Evolutionary conservation across 495 filamentous ascomycete genomes (phyloP), one percentile per base, ranked within the genome.

Genomic region (Chaetomidium leptoderma): DNA sequence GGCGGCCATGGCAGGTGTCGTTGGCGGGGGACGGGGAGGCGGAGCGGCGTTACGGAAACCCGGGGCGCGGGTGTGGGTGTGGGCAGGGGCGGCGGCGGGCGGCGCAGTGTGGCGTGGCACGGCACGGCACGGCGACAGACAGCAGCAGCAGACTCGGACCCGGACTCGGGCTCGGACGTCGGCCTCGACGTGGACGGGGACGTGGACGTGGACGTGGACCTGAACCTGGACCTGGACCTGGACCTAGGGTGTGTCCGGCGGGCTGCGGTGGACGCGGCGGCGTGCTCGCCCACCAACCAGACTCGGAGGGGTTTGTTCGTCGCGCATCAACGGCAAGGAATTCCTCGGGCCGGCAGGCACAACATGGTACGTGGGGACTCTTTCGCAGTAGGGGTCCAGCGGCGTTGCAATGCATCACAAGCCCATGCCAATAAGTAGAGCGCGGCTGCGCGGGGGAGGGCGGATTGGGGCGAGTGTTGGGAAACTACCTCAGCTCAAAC

Each of bases 321-420:
- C 55, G 59, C 63, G 67, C 69, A 69, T 70, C 67, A 70, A 69
- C 63, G 58, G 59, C 56, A 46, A 49, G 58, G 45, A 26, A 13
- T 47, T 56, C n/a, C 27, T 36, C 57, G 59, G 50, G 59, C 58
- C 58, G 55, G 53, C 61, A 58, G 62, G 61, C 62, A 62, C 66
- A 70, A 70, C 69, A 72, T 67, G 58, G 56, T 69, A 62, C n/a
- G 57, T 51, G 24, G 35, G 35, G 53, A 17, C 14, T 13, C 17
- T 46, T 6, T 26, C 26, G 9, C 21, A 44, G 23, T 54, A 57
- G 63, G 59, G 57, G 54, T 42, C 55, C 55, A 54, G 35, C 54
- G 56, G 56, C 19, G 59, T 59, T 45, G 56, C 33, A 59, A 68
- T 66, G 69, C 69, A 70, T 72, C 61, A 72, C 69, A 68, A 60